Evolutionary conservation across 2,329 filamentous ascomycete genomes (phyloP), one percentile per base, ranked within the genome.

Genomic region (Colletotrichum euphorbiae): DNA sequence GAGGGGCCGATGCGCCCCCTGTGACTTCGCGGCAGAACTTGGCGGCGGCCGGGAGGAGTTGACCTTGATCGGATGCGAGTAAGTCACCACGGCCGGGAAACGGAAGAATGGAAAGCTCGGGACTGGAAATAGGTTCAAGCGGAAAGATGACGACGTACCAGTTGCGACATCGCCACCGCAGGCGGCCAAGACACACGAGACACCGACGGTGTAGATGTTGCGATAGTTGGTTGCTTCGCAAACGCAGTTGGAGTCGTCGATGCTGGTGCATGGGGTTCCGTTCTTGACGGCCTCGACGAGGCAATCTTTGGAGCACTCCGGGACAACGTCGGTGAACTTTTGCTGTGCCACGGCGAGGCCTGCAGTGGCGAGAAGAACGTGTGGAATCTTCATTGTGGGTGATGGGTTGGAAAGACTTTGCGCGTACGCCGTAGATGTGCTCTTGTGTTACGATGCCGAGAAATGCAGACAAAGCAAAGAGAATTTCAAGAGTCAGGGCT

Each of bases 151-250:
- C 36, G 36, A 62, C 71, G 17, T 63, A 73, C 72, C 69, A 28
- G 71, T 55, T 33, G 71, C 69, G 15, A 69, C 68, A 31, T 80
- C 77, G 17, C 81, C 78, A 24, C 84, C 81, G 31, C 78, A 77
- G 21, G 78, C 75, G 3, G 82, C 82, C 67, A 81, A 84, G 13
- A 80, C 79, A 36, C 78, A 74, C 66, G 80, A 80, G 56, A 80
- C 76, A 8, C 79, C 79, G 24, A 77, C 77, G 40, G 81, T 76
- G 48, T 79, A 77, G 11, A 74, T 81, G 67, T 80, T 74, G 72
- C 83, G 80, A 57, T 74, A 74, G 59, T 74, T 74, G 69, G 70
- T 62, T 8, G 70, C 67, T 54, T 71, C 70, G 61, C 73, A 74
- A 51, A 73, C 62, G 51, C 73, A 74, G 12, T 69, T 51, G 48